Percentiles rank a stretch among this genome's conserved stretches.
Evolutionary conservation across 257 asterid genomes (phyloP).

Genomic region (Nicotiana tomentosiformis): DNA sequence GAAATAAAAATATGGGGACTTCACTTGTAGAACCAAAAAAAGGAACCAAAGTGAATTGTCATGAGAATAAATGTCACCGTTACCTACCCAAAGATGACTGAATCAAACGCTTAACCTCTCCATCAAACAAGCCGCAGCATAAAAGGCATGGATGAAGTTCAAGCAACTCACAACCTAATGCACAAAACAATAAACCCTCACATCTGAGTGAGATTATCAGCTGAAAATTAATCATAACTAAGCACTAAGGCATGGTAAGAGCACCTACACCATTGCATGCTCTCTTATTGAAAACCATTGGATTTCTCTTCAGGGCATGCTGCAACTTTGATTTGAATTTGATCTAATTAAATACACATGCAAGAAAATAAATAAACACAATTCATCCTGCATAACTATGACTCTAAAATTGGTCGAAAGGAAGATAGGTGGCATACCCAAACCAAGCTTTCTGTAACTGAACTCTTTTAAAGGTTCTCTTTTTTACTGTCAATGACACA

Average conservation of each 20-base stretch:
- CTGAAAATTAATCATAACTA: too few relatives aligned
- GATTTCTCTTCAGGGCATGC: background rate
- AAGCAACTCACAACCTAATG: background rate
- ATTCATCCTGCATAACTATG: too few relatives aligned
- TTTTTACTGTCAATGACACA: background rate
- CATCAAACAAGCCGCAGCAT: background rate
- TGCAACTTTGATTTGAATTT: background rate
- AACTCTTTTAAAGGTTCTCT: background rate
- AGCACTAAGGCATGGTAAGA: background rate
- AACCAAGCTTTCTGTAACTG: background rate
- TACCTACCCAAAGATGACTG: background rate
- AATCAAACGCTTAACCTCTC: background rate
- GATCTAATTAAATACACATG: background rate
- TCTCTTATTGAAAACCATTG: background rate
- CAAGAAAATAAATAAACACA: background rate
- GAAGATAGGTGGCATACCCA: background rate
- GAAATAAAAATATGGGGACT: background rate
- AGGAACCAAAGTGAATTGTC: background rate
- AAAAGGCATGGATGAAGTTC: background rate
- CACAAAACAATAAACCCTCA: background rate
- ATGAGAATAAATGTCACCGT: background rate
- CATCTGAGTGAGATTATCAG: background rate
- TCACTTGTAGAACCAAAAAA: background rate
- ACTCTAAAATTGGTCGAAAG: background rate
- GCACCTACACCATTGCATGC: background rate